Evolutionary conservation across 2,329 filamentous ascomycete genomes (phyloP).

Genomic region (Chaetomium globosum): DNA sequence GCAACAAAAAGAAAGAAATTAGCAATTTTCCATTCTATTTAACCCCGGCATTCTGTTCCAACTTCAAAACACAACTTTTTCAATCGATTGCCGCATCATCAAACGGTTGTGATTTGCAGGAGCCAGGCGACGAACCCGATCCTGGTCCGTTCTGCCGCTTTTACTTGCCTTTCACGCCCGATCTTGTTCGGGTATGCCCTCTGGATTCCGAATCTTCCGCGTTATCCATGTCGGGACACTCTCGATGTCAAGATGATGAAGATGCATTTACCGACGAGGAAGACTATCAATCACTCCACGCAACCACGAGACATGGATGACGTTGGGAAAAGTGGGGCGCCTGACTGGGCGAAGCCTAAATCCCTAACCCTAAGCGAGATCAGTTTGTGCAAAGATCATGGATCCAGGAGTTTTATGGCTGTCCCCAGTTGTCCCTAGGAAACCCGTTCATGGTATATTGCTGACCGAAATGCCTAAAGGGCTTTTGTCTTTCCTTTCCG

Average conservation of each 20-base stretch:
- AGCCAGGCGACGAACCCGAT: not conserved
- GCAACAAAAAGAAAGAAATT: slow-evolving; percentile 17
- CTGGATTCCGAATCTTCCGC: slow-evolving; percentile 20
- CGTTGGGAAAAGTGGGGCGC: slow-evolving; percentile 24
- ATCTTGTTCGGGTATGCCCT: slow-evolving; percentile 37
- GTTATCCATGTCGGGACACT: not conserved
- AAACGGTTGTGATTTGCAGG: not conserved
- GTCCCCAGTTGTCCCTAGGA: not conserved
- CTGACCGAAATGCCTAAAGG: not conserved
- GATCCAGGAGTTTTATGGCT: too few species aligned
- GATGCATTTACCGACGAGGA: not conserved
- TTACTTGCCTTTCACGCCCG: slow-evolving; percentile 36
- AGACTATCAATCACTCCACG: not conserved
- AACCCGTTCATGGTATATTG: not conserved
- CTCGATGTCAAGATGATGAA: not conserved
- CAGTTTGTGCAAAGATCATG: not conserved
- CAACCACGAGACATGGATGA: slow-evolving; percentile 6
- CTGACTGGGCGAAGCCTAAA: not conserved
- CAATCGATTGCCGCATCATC: not conserved
- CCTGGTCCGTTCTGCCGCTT: not conserved
- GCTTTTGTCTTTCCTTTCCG: not conserved
- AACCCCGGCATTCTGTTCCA: not conserved
- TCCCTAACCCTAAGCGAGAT: slow-evolving; percentile 12
- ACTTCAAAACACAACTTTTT: not conserved
- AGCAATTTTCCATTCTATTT: not conserved